Evolutionary conservation across 2,329 filamentous ascomycete species (phyloP), one percentile per base, ranked within the genome.

Genomic region (Trichoderma atrobrunneum): DNA sequence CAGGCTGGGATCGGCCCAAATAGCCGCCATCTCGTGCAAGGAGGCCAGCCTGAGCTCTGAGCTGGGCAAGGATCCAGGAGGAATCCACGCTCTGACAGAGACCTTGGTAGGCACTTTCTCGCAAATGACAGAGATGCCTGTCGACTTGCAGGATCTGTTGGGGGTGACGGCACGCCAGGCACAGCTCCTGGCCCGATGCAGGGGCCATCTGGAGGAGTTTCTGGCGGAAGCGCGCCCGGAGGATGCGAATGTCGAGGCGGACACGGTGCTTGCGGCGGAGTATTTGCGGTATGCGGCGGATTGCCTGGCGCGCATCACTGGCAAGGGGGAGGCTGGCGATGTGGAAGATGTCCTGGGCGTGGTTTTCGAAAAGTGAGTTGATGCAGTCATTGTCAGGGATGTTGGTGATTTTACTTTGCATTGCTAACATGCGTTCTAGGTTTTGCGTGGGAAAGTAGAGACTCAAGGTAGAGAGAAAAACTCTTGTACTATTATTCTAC

Each of bases 291-390:
- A 89, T 75, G 95, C 94, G 14, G 94, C 93, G 1, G 89, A 91
- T 67, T 91, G 90, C 74, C 85, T 98, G n/a, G 92, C 94, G 2
- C 89, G 90, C 72, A 97, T 98, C 77, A 98, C 94, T 1, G 96
- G 96, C 0, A 89, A 89, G 70, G 95, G 94, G 1, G 93, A 94
- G 77, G 89, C 88, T 54, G 93, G 94, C 3, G 95, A 98, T 81
- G 94, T 98, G 18, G 95, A 99, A 80, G 96, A 98, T 79, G 93
- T 99, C 8, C 83, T 99, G 59, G 96, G 96, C 0, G 95, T 99
- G 26, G 95, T 99, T 5, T 99, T 99, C 83, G 95, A 98, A 81
- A 98, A 97, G 93, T 97, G 84, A 86, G 89, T 88, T 11, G n/a
- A 39, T 39, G 36, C 36, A 39, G 72, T 66, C 73, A 59, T 71